These are phyloP conservation scores for Metschnikowia corniflorae DNA, from an alignment of 805 yeast genomes.

Conservation along the genomic window DNA sequence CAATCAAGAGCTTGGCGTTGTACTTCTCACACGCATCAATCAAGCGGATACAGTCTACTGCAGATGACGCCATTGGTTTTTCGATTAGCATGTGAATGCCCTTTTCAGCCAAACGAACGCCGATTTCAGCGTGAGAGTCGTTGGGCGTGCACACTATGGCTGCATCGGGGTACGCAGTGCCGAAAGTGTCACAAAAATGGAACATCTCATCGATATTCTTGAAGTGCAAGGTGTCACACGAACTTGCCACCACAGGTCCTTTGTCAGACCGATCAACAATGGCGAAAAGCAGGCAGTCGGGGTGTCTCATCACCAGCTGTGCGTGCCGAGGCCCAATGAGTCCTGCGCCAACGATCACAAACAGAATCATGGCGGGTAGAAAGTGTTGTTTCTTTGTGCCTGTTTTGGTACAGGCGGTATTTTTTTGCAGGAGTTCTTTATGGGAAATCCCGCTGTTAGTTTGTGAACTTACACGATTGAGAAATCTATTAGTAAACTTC, in stretches of 20 bases:
- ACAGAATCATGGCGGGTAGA: too few relatives aligned
- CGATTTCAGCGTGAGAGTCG: conserved; percentile 36
- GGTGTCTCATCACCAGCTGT: conserved; percentile 19
- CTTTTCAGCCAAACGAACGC: conserved; percentile 29
- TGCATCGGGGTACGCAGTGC: conserved; percentile 31
- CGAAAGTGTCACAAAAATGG: conserved; percentile 15
- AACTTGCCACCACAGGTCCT: conserved; percentile 19
- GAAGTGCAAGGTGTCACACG: conserved; percentile 19
- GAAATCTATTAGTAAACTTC: too few relatives aligned
- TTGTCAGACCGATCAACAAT: conserved; percentile 25
- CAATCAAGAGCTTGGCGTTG: conserved; percentile 34
- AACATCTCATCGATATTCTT: conserved; percentile 20
- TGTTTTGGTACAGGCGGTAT: too few relatives aligned
- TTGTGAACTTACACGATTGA: too few relatives aligned
- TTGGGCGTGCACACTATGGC: conserved; percentile 43
- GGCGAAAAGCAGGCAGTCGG: conserved; percentile 22
- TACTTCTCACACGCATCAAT: conserved; percentile 23
- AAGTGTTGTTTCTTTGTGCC: too few relatives aligned
- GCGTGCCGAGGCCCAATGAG: conserved; percentile 30
- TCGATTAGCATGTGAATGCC: conserved; percentile 40
- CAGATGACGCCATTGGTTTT: conserved; percentile 37
- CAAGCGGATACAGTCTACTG: conserved; percentile 32
- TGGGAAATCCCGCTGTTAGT: too few relatives aligned
- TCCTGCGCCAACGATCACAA: conserved; percentile 26
- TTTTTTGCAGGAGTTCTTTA: too few relatives aligned